Conservation (phyloP, 2,329 filamentous ascomycete genomes). For the Ophiosphaerella korrae region DNA sequence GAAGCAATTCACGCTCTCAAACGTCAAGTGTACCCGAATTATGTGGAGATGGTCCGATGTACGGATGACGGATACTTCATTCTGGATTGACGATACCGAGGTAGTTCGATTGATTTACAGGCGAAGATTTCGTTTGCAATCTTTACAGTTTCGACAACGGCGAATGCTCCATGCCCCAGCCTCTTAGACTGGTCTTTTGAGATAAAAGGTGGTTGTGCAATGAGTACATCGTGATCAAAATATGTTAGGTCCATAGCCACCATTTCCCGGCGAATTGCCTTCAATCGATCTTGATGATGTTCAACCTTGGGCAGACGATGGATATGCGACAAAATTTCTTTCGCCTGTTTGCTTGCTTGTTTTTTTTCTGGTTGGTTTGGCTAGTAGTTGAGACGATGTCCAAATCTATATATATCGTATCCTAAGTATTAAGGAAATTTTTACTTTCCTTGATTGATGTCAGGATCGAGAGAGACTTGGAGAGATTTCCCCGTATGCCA, state of each 20-base stretch:
- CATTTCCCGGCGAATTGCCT: neutral
- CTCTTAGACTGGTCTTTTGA: slow-evolving; percentile 5
- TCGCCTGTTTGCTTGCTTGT: too few species aligned
- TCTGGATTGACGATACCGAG: slow-evolving; percentile 18
- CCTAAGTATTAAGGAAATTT: too few species aligned
- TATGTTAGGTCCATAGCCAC: neutral
- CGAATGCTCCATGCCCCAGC: slow-evolving; percentile 18
- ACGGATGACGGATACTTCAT: slow-evolving; percentile 18
- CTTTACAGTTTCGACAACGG: slow-evolving; percentile 17
- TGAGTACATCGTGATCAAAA: slow-evolving; percentile 5
- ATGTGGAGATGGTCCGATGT: slow-evolving; percentile 17
- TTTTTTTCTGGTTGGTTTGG: too few species aligned
- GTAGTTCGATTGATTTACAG: slow-evolving; percentile 18
- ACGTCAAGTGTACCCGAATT: slow-evolving; percentile 17
- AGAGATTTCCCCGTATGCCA: too few species aligned
- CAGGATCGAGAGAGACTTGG: too few species aligned
- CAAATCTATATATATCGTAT: too few species aligned
- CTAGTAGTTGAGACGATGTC: too few species aligned
- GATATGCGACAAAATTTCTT: neutral
- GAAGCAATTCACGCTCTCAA: slow-evolving; percentile 19
- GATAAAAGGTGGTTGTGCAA: slow-evolving; percentile 2
- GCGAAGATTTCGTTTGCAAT: slow-evolving; percentile 10
- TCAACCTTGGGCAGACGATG: slow-evolving; percentile 7
- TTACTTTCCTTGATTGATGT: too few species aligned
- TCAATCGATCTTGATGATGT: slow-evolving; percentile 1